A percentile compares a stretch with the other conserved stretches of the same genome.
Evolutionary conservation across 169 alveolate species (phyloP).

Genomic region (Amoebophrya sp.): DNA sequence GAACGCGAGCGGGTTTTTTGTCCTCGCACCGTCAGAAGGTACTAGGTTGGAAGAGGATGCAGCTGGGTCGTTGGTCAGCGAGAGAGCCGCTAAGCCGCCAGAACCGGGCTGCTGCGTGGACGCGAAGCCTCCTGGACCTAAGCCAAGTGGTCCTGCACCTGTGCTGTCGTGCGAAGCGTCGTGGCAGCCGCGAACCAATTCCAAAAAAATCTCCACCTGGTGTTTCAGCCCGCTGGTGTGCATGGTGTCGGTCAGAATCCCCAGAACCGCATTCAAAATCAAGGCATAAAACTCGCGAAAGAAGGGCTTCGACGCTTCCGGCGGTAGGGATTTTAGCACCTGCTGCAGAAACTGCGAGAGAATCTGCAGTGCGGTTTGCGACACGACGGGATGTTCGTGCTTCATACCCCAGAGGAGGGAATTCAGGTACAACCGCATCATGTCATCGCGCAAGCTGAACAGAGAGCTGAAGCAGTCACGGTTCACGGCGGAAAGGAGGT

Average conservation of each 20-base stretch:
- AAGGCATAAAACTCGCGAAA: neutral
- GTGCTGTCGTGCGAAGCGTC: neutral
- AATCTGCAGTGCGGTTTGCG: neutral
- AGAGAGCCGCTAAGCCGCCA: no score
- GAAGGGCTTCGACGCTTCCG: neutral
- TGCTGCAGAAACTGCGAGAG: neutral
- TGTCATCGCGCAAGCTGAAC: neutral
- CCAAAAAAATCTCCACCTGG: neutral
- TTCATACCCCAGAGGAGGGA: neutral
- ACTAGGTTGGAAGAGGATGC: no score
- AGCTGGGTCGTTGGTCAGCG: no score
- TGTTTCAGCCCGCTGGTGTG: neutral
- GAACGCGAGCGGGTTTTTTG: no score
- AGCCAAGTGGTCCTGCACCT: neutral
- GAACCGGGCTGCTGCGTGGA: no score
- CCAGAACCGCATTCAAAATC: neutral
- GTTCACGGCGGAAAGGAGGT: neutral
- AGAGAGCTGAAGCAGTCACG: neutral
- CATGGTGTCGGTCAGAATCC: neutral
- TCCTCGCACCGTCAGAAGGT: no score
- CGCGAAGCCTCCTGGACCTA: no score
- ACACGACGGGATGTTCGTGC: neutral
- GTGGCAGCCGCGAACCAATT: neutral
- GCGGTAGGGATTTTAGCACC: neutral
- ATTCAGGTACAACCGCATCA: neutral